Conservation (phyloP, 495 filamentous ascomycete genomes). For the Aspergillus steynii region DNA sequence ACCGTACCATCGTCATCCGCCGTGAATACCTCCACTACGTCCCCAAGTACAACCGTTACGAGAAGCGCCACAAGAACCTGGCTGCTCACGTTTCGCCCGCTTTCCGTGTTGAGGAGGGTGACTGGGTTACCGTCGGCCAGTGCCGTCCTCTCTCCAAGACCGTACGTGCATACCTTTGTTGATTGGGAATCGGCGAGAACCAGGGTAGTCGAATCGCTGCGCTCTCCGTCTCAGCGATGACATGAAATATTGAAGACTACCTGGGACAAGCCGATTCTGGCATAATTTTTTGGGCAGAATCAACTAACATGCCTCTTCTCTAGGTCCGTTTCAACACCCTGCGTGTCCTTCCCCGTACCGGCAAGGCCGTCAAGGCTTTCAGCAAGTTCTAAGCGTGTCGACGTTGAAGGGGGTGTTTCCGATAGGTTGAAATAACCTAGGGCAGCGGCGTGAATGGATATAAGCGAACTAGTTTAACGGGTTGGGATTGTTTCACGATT, state of each 20-base stretch:
- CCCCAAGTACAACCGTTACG: conserved; percentile 98
- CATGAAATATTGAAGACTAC: neutral
- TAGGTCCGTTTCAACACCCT: conserved; percentile 99
- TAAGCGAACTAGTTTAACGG: conserved; percentile 42
- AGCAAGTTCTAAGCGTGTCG: conserved; percentile 80
- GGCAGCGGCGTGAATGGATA: conserved; percentile 49
- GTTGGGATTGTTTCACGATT: conserved; percentile 53
- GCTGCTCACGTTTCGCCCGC: conserved; percentile 97
- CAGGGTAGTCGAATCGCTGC: neutral
- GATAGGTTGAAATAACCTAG: conserved; percentile 39
- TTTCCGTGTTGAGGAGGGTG: conserved; percentile 99
- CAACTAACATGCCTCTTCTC: conserved; percentile 21
- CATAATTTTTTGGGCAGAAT: neutral
- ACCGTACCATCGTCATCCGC: conserved; percentile 98
- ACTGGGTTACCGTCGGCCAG: conserved; percentile 98
- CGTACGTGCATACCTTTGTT: conserved; percentile 57
- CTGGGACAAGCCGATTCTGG: neutral
- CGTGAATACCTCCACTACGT: conserved; percentile 99
- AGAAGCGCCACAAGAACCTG: conserved; percentile 99
- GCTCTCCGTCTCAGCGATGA: conserved; percentile 4
- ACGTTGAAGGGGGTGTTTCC: conserved; percentile 37
- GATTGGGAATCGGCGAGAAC: neutral
- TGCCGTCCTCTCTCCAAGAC: conserved; percentile 99
- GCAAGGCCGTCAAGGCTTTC: conserved; percentile 97
- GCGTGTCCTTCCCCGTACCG: conserved; percentile 92